Evolutionary conservation across 306 rosid genomes (phyloP).

Genomic region (Cucurbita maxima): DNA sequence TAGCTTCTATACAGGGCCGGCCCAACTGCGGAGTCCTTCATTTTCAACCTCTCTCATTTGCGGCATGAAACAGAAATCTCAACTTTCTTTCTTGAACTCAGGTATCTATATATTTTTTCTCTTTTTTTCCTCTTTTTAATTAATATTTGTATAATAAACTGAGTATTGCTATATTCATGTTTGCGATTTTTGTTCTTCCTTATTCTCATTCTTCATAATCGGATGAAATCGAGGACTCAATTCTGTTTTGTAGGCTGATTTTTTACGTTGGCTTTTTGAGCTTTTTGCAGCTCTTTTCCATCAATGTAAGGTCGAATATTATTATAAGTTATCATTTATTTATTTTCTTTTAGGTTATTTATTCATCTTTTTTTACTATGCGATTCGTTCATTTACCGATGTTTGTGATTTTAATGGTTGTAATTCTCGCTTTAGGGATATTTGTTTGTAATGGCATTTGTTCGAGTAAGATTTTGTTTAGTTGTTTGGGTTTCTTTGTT

Average conservation of each 20-base stretch:
- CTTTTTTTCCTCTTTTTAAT: neutral
- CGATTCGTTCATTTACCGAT: neutral
- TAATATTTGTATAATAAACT: neutral
- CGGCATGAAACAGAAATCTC: neutral
- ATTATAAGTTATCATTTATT: neutral
- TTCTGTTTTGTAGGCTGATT: neutral
- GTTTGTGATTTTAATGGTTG: neutral
- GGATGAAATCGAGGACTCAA: neutral
- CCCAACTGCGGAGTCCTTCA: neutral
- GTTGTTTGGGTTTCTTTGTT: neutral
- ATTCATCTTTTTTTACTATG: neutral
- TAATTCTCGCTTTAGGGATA: neutral
- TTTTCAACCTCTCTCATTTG: constrained; percentile 1
- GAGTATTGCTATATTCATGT: neutral
- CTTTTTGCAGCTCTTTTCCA: neutral
- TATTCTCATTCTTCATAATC: neutral
- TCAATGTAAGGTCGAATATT: neutral
- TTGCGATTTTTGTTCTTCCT: neutral
- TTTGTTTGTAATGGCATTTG: neutral
- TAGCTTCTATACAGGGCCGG: no score
- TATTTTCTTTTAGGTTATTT: neutral
- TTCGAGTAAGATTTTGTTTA: neutral
- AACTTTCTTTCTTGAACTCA: neutral
- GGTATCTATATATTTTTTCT: neutral
- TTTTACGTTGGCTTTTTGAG: neutral